Evolutionary conservation across 1,139 yeast species (phyloP).

Genomic region (Geotrichum klebahnii): DNA sequence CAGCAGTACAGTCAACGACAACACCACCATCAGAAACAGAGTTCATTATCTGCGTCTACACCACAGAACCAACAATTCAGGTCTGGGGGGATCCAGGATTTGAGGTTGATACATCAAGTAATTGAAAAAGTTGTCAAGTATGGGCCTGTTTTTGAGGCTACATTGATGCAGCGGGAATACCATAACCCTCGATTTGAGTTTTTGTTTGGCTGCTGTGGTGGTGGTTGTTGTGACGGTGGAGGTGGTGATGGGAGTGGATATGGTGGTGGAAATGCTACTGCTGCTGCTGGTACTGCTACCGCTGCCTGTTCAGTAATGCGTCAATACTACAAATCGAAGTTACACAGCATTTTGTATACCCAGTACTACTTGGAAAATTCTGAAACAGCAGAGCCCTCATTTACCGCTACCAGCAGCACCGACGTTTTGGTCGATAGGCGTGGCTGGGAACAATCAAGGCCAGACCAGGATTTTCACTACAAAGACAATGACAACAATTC

Average conservation of each 20-base stretch:
- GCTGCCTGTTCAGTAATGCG: background rate
- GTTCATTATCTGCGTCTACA: background rate
- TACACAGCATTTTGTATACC: background rate
- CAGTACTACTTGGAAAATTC: background rate
- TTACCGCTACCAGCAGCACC: background rate
- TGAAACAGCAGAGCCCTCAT: background rate
- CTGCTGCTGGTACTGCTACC: slow-evolving; percentile 9
- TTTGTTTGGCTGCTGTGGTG: slow-evolving; percentile 25
- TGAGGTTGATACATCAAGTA: slow-evolving; percentile 28
- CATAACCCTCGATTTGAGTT: slow-evolving; percentile 30
- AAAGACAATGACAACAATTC: background rate
- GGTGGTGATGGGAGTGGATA: slow-evolving; percentile 19
- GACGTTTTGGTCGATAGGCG: background rate
- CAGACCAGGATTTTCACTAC: background rate
- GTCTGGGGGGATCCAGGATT: slow-evolving; percentile 13
- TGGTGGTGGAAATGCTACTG: slow-evolving; percentile 23
- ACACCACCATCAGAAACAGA: too few relatives aligned
- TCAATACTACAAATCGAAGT: background rate
- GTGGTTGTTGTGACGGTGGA: background rate
- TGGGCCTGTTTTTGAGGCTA: slow-evolving; percentile 32
- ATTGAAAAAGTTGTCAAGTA: slow-evolving; percentile 28
- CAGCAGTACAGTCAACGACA: too few relatives aligned
- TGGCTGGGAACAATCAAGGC: too few relatives aligned
- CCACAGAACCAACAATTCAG: too few relatives aligned
- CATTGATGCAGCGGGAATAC: slow-evolving; percentile 29